These are phyloP conservation scores for Lathyrus oleraceus DNA, from an alignment of 306 rosid genomes.

Conservation along the genomic window DNA sequence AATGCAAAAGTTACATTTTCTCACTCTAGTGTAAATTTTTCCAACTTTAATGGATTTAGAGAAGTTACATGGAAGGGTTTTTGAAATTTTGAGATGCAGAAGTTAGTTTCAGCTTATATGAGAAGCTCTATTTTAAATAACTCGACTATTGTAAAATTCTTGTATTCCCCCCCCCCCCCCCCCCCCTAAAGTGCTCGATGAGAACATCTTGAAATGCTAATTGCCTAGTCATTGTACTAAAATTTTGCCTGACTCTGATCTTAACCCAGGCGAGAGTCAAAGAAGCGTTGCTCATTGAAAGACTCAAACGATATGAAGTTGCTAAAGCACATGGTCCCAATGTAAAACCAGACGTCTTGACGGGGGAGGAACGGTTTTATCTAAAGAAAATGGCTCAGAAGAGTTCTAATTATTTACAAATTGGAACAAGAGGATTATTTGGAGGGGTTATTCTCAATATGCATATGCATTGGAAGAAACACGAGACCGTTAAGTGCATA, in stretches of 20 bases:
- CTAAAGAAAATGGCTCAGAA: constrained; percentile 93
- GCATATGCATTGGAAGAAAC: constrained; percentile 99
- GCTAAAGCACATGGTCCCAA: constrained; percentile 76
- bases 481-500: constrained; percentile 84
- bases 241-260: constrained; percentile 4
- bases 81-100: neutral
- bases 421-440: constrained; percentile 90
- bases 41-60: neutral
- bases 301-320: constrained; percentile 85
- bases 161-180: neutral
- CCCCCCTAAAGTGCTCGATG: neutral
- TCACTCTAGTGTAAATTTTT: neutral
- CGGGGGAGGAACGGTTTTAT: constrained; percentile 86
- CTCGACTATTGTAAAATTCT: neutral
- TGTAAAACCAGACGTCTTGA: constrained; percentile 64
- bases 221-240: constrained; percentile 24
- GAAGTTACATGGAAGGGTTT: neutral
- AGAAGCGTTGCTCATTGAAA: constrained; percentile 77
- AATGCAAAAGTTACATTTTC: neutral
- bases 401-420: constrained; percentile 82
- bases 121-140: neutral
- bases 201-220: constrained; percentile 26
- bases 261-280: constrained; percentile 75
- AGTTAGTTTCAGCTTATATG: neutral
- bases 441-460: constrained; percentile 95